Percentiles rank a stretch among this genome's conserved stretches.
These are phyloP conservation scores for Chionographis japonica DNA, from an alignment of 106 monocot genomes.

Conservation along the genomic window DNA sequence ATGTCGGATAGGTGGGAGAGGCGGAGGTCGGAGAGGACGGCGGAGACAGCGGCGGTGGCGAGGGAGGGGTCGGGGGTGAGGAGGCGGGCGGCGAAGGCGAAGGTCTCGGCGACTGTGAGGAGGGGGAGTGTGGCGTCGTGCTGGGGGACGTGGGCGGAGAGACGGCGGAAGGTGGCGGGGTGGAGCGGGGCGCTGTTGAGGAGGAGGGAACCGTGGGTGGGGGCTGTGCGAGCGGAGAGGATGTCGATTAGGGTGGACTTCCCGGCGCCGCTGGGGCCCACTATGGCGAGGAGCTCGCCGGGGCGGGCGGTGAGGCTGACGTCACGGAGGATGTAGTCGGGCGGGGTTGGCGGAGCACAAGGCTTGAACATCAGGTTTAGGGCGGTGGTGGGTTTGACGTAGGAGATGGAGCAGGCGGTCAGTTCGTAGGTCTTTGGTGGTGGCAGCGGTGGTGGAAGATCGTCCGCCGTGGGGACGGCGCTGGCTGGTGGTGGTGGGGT, in stretches of 20 bases:
- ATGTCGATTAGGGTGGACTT: conserved; percentile 95
- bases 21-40: conserved; percentile 62
- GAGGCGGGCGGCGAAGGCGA: conserved; percentile 67
- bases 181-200: conserved; percentile 69
- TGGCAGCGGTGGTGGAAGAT: neutral
- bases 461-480: conserved; percentile 8
- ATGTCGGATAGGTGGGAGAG: conserved; percentile 64
- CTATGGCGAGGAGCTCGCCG: conserved; percentile 68
- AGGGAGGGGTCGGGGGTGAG: conserved; percentile 33
- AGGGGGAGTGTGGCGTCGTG: conserved; percentile 61
- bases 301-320: conserved; percentile 73
- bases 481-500: neutral
- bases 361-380: neutral
- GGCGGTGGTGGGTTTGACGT: conserved; percentile 51
- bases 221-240: conserved; percentile 61
- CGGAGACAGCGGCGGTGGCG: conserved; percentile 15
- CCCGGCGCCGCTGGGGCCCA: conserved; percentile 92
- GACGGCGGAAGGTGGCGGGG: conserved; percentile 54
- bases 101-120: conserved; percentile 86
- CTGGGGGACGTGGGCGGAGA: conserved; percentile 88
- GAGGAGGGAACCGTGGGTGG: conserved; percentile 59
- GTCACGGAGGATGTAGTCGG: conserved; percentile 62
- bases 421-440: conserved; percentile 43
- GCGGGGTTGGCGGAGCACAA: neutral
- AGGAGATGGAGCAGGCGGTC: conserved; percentile 67